Conservation (phyloP, 805 yeast species). For the Pichia paraexigua region DNA sequence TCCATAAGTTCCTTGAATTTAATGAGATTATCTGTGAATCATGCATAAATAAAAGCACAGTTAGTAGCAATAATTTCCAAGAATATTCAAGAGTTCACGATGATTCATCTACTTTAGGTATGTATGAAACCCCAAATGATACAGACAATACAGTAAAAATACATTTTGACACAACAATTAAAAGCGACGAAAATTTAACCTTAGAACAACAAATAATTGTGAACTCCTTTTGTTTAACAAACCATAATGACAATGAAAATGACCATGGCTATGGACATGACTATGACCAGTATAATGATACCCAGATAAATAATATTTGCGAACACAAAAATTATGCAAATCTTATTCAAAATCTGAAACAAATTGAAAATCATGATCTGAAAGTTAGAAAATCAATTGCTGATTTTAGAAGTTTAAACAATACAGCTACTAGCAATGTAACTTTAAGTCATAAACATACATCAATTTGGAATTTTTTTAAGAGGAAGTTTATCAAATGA, state of each 20-base stretch:
- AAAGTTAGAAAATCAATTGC: conserved; percentile 5
- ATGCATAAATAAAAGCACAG: neutral
- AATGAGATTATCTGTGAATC: conserved; percentile 1
- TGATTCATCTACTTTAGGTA: neutral
- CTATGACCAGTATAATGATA: neutral
- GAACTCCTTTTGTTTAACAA: neutral
- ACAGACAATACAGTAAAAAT: neutral
- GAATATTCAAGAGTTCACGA: neutral
- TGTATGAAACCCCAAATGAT: neutral
- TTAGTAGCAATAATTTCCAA: neutral
- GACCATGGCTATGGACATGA: neutral
- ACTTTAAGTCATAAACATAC: neutral
- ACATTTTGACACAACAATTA: neutral
- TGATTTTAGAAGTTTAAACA: neutral
- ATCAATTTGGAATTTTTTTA: neutral
- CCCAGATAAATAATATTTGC: neutral
- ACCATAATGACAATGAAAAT: neutral
- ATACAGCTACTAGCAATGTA: no score
- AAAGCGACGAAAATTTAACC: neutral
- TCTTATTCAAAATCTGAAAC: neutral
- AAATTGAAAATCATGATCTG: conserved; percentile 3
- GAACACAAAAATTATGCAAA: neutral
- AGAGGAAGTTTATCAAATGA: neutral
- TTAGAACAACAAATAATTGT: neutral
- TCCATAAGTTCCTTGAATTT: neutral